Evolutionary conservation across 495 filamentous ascomycete species (phyloP), one percentile per base, ranked within the genome.

Genomic region (Cercophora samala): DNA sequence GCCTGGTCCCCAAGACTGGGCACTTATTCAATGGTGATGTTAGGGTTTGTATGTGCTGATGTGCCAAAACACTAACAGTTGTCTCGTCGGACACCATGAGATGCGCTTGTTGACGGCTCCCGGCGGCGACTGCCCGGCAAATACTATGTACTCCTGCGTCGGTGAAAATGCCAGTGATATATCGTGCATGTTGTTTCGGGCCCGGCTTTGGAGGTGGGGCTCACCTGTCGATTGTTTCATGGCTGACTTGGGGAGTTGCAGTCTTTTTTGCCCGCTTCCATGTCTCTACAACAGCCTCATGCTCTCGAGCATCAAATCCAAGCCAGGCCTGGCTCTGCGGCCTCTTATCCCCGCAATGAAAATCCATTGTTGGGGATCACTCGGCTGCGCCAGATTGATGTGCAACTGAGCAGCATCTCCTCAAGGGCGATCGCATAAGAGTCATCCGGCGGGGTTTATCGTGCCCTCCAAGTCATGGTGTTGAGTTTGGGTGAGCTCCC

Each of bases 371-470:
- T 23, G 19, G 26, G 13, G 19, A 66, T 66, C 46, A n/a, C 42
- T 5, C 22, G 58, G 62, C 18, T 62, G 29, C 53, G 53, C 22
- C 51, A 51, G 68, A 62, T 29, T 67, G 68, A 70, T 70, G 68
- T 42, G 51, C 68, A 67, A 55, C 5, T 67, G 68, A 67, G 62
- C 37, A 59, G 58, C 65, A 25, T 24, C 22, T 60, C 5, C 51
- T 54, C 64, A 61, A 69, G 66, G 55, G 64, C 64, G 63, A 55
- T 62, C 59, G 59, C 54, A 26, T 25, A 60, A 6, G 21, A n/a
- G 58, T 11, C 67, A 32, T 19, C 52, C 23, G 52, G 19, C 19
- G 29, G 29, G 29, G 29, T 8, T 32, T n/a, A 8, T 32, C 3
- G 29, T 32, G 29, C 8, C 29, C 29, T 32, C 29, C 4, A 32